Conservation (phyloP, 169 alveolate species). For the Plasmodium vivax region DNA sequence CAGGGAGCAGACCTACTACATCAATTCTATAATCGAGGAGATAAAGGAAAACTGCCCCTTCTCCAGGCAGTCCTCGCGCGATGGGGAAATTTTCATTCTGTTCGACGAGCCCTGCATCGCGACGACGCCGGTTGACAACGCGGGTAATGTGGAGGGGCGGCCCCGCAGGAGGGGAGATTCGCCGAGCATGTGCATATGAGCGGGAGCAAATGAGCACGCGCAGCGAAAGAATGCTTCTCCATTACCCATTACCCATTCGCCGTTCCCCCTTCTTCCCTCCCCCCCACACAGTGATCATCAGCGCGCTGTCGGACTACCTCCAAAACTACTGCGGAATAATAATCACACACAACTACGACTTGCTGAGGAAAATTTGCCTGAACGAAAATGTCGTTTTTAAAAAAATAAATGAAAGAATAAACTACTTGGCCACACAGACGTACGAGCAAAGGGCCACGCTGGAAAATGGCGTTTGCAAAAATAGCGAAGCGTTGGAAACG, state of each 20-base stretch:
- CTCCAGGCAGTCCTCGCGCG: background rate
- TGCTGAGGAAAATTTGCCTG: constrained; percentile 50
- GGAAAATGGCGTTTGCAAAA: constrained; percentile 68
- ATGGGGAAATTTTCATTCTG: constrained; percentile 62
- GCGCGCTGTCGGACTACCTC: constrained; percentile 69
- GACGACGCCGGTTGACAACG: constrained; percentile 72
- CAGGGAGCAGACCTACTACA: constrained; percentile 70
- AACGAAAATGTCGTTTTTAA: constrained; percentile 64
- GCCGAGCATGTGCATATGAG: background rate
- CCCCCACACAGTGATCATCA: constrained; percentile 28
- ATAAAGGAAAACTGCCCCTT: constrained; percentile 53
- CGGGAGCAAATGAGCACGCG: background rate
- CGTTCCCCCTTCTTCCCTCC: background rate
- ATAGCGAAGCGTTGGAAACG: constrained; percentile 74
- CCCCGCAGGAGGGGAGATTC: background rate
- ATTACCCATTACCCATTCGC: background rate
- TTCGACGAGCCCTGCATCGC: constrained; percentile 75
- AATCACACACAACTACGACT: constrained; percentile 72
- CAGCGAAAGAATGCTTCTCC: background rate
- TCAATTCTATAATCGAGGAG: constrained; percentile 68
- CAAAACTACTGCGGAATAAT: constrained; percentile 70
- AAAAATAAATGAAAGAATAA: constrained; percentile 33
- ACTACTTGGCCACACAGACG: constrained; percentile 16
- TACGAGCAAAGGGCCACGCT: constrained; percentile 1
- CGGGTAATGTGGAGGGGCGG: constrained; percentile 8